phyloP scores from a whole-genome alignment of 495 filamentous ascomycete species.

The Massariosphaeria phaeospora region DNA sequence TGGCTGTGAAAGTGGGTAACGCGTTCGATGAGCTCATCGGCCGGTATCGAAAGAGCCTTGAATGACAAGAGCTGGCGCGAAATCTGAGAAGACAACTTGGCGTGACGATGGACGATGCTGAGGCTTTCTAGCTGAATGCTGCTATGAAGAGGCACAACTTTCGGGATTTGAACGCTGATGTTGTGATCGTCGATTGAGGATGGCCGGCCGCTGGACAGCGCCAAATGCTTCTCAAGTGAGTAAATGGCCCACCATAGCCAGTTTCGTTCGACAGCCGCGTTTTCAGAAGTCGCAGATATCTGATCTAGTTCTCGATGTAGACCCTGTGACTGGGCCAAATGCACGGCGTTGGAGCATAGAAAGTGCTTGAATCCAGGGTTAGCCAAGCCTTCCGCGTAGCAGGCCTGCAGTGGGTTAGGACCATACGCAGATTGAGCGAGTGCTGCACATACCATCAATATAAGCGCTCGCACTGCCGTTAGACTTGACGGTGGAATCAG shows the following conservation, averaged over 20 bases:
- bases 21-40: neutral
- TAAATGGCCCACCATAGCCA: neutral
- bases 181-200: neutral
- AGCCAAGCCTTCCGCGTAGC: neutral
- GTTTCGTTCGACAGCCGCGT: neutral
- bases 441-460: too few species aligned
- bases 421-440: too few species aligned
- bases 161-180: neutral
- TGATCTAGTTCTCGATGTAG: neutral
- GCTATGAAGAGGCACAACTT: neutral
- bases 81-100: neutral
- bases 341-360: neutral
- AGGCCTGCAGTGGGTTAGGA: too few species aligned
- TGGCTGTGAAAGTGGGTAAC: neutral
- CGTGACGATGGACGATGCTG: neutral
- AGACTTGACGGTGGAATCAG: neutral
- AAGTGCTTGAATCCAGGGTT: neutral
- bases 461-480: neutral
- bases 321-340: neutral
- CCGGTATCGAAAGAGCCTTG: neutral
- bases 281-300: neutral
- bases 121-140: neutral
- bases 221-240: neutral
- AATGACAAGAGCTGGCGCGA: neutral
- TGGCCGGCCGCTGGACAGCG: neutral